A percentile compares a stretch with the other conserved stretches of the same genome.
Evolutionary conservation across 768 basidiomycete genomes (phyloP).

Genomic region (Phanerochaete sordida): DNA sequence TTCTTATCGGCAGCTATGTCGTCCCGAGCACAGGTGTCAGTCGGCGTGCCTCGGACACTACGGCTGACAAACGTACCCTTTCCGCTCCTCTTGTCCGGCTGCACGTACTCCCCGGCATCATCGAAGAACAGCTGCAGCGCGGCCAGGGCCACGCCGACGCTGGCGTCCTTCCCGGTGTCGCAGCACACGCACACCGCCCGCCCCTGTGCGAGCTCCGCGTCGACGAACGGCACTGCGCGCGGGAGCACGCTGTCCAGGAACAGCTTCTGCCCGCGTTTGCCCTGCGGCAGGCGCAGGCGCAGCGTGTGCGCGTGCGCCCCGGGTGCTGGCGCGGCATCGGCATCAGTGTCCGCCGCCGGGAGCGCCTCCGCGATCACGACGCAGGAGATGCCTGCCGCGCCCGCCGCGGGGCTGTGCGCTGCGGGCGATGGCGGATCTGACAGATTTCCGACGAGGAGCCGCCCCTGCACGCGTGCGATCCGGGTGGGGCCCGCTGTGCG

Average conservation of each 20-base stretch:
- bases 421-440: constrained; percentile 24
- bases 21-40: not conserved
- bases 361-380: constrained; percentile 25
- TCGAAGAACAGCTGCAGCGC: constrained; percentile 58
- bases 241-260: constrained; percentile 46
- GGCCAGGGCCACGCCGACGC: constrained; percentile 60
- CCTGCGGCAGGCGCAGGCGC: constrained; percentile 16
- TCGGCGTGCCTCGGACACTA: not conserved
- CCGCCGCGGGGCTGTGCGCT: constrained; percentile 1
- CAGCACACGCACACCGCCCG: constrained; percentile 47
- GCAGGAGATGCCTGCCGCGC: constrained; percentile 19
- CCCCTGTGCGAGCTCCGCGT: constrained; percentile 32
- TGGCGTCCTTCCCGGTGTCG: constrained; percentile 55
- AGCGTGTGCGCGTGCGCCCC: constrained; percentile 3
- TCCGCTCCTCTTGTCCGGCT: not conserved
- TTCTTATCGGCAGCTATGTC: constrained; percentile 43
- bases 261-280: constrained; percentile 22
- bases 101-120: constrained; percentile 37
- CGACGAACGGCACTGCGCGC: constrained; percentile 43
- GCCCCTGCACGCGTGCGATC: constrained; percentile 35
- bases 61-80: not conserved
- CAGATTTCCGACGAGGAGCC: constrained; percentile 37
- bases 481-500: constrained; percentile 26
- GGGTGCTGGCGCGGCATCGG: too few relatives aligned
- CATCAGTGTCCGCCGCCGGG: not conserved